These are phyloP conservation scores for Pleurotus citrinopileatus DNA, from an alignment of 768 basidiomycete species.

Conservation along the genomic window DNA sequence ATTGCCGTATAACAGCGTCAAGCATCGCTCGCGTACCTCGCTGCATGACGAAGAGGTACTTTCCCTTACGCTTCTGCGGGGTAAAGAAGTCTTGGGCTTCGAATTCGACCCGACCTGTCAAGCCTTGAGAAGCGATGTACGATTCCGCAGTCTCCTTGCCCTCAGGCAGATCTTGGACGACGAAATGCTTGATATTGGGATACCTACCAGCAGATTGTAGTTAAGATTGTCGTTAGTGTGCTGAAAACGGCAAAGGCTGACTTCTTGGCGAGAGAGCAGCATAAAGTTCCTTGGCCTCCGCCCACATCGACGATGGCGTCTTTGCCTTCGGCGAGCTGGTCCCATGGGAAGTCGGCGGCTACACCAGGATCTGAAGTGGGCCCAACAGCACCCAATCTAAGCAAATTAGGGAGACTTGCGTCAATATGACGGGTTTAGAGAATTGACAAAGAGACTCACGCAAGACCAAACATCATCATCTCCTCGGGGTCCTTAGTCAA, in stretches of 20 bases:
- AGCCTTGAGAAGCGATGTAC: constrained; percentile 29
- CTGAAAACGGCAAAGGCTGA: too few species aligned
- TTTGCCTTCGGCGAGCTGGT: constrained; percentile 27
- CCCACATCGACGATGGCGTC: constrained; percentile 38
- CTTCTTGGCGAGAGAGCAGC: constrained; percentile 34
- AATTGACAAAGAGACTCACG: constrained; percentile 19
- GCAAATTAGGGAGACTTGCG: not conserved
- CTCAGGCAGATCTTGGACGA: constrained; percentile 36
- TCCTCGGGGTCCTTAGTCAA: constrained; percentile 35
- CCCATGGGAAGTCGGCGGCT: constrained; percentile 37
- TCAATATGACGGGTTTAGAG: not conserved
- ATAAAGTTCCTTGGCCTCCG: constrained; percentile 37
- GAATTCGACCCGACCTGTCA: constrained; percentile 30
- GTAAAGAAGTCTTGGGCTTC: constrained; percentile 38
- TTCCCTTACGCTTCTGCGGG: constrained; percentile 37
- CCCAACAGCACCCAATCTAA: constrained; percentile 34
- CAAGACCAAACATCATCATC: constrained; percentile 30
- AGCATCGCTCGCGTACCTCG: constrained; percentile 25
- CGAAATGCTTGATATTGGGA: constrained; percentile 33
- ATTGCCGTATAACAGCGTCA: not conserved
- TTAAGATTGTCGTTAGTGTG: not conserved
- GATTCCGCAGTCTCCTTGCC: constrained; percentile 30
- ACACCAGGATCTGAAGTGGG: constrained; percentile 37
- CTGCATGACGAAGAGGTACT: constrained; percentile 36
- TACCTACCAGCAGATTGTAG: constrained; percentile 19